These are phyloP conservation scores for Ceratocystis papillata DNA, from an alignment of 2,329 filamentous ascomycete species.

Conservation along the genomic window DNA sequence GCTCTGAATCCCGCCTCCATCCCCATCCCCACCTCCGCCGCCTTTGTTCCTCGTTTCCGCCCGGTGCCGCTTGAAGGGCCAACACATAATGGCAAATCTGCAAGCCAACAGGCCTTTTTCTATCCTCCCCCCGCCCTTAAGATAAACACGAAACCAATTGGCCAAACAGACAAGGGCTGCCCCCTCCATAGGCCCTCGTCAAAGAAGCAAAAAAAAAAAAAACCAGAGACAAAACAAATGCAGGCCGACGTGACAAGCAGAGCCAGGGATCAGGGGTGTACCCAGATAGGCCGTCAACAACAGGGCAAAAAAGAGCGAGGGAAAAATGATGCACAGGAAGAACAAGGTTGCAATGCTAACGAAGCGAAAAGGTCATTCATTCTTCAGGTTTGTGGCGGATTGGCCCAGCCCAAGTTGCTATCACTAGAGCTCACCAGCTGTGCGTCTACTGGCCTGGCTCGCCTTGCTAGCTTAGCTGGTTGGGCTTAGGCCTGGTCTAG, in stretches of 20 bases:
- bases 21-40: too few species aligned
- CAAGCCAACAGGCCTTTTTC: not conserved
- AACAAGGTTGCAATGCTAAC: constrained; percentile 4
- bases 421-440: not conserved
- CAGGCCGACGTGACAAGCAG: constrained; percentile 1
- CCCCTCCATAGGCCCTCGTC: not conserved
- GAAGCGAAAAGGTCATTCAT: constrained; percentile 4
- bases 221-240: constrained; percentile 5
- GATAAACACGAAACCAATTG: constrained; percentile 10
- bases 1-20: not conserved
- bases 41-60: too few species aligned
- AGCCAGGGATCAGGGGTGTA: not conserved
- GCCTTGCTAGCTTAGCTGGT: not conserved
- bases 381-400: not conserved
- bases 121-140: not conserved
- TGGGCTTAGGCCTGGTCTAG: not conserved
- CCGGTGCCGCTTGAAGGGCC: too few species aligned
- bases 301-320: not conserved
- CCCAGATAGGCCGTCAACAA: not conserved
- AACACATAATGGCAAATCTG: not conserved
- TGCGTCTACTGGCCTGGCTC: not conserved
- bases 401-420: not conserved
- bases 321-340: not conserved
- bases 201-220: not conserved
- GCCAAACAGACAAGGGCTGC: not conserved